Base-by-base conservation (phyloP, 176 grass and related monocot species). In the Rhynchospora tenuis region DNA sequence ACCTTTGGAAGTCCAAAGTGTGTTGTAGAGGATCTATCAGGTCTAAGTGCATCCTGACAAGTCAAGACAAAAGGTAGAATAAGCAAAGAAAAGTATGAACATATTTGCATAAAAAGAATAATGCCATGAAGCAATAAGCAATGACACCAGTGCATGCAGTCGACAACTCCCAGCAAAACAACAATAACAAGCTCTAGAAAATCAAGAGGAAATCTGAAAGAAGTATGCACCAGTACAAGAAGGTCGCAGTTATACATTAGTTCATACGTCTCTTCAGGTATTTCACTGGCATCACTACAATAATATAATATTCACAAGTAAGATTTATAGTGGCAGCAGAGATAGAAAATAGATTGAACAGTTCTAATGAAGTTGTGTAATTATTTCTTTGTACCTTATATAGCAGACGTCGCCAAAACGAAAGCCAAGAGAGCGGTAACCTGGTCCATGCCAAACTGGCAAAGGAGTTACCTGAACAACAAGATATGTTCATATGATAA, bases 371-470 rank as follows among this genome's bases (percentile, higher is more conserved):
- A 64, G 7, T 70, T 44, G 66, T 70, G 0, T 70, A 43, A 70
- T 5, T 73, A 73, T 73, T 52, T 33, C 55, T 61, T 60, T 28
- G 16, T 88, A 95, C 96, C 96, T 99, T 90, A 99, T 92, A 78
- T 99, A 95, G 70, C 93, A 95, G 23, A 95, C 68, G 64, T 88
- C 84, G 88, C 86, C 96, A 80, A 99, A 98, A 73, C 89, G 93
- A 82, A 99, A 99, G 84, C 96, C 96, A 80, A 95, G 89, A 86
- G 96, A 99, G 70, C 88, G 82, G 85, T 99, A 99, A 77, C 93
- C 89, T 78, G 90, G 63, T 60, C 91, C 96, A 73, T 95, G 96
- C 93, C 93, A 99, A 87, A 99, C 89, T 86, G 96, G 93, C 78
- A 95, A 89, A 84, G 96, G 93, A 89, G 89, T 92, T 47, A 95